Evolutionary conservation across 495 filamentous ascomycete genomes (phyloP).

Genomic region (Neurospora intermedia): DNA sequence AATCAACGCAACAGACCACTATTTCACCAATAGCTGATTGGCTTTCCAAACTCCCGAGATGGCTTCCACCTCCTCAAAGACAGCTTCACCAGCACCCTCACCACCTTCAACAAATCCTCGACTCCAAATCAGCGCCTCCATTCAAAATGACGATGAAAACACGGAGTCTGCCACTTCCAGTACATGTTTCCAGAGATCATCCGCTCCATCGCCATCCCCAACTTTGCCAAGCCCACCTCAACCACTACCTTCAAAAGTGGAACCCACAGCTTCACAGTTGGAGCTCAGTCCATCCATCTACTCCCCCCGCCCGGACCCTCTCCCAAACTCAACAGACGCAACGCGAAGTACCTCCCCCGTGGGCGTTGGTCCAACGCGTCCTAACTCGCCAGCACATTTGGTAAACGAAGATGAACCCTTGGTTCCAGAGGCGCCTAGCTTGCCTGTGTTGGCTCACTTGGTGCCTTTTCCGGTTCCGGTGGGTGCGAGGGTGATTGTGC

Average conservation of each 20-base stretch:
- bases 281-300: background rate
- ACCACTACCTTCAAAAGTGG: background rate
- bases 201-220: background rate
- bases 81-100: background rate
- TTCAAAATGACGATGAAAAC: no score
- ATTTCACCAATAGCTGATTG: background rate
- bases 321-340: background rate
- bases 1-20: background rate
- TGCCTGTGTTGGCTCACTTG: background rate
- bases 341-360: background rate
- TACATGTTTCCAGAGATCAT: background rate
- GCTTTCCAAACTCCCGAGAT: background rate
- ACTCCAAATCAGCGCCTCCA: background rate
- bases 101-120: rapidly evolving
- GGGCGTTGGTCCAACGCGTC: background rate
- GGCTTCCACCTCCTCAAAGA: background rate
- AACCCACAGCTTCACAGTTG: background rate
- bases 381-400: background rate
- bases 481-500: background rate
- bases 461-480: background rate
- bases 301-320: background rate
- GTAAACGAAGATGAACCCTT: background rate
- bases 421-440: background rate
- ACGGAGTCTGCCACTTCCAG: background rate
- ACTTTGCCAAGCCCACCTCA: background rate